Base-by-base conservation (phyloP, 441 rosid species). In the Populus trichocarpa region DNA sequence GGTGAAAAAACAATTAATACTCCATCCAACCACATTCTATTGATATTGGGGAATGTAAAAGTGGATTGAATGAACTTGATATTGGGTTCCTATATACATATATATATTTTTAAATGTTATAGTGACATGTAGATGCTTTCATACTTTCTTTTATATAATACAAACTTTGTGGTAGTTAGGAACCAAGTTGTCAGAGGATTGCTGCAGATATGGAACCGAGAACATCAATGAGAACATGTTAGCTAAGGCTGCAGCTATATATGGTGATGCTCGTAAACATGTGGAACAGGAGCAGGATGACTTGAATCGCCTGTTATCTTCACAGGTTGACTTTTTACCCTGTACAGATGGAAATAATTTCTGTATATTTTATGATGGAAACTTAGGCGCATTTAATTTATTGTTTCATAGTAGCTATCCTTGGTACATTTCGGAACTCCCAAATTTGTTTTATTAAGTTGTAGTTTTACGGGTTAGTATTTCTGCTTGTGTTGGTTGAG, bases 211-310 rank as follows among this genome's bases (percentile, higher is more conserved):
- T 87, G 98, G 99, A 74, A 87, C 93, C 18, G 99, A 95, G 81
- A 93, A 92, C 81, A 89, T 90, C 75, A 86, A 89, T 16, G 94
- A 92, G 74, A 92, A 89, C 83, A 78, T 91, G 67, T 86, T 95
- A 20, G 96, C 97, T 22, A 95, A 93, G 81, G 93, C 96, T 84
- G 97, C 97, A 38, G 96, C 95, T 70, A 86, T 93, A 80, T 95
- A 92, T 69, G 97, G 99, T 65, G 99, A 92, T 88, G 92, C 97
- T 82, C 83, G 88, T 66, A 91, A 91, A 83, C 98, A 95, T 76
- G 90, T 90, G 26, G 98, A 90, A 81, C 92, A 92, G 85, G 98
- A 93, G 84, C 93, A 89, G 75, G 96, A 93, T 75, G 95, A 92
- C 57, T 89, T 85, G 70, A 90, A 87, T 80, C 83, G 78, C 74